phyloP scores from a whole-genome alignment of 805 yeast genomes.

The Pichia scutulata region DNA sequence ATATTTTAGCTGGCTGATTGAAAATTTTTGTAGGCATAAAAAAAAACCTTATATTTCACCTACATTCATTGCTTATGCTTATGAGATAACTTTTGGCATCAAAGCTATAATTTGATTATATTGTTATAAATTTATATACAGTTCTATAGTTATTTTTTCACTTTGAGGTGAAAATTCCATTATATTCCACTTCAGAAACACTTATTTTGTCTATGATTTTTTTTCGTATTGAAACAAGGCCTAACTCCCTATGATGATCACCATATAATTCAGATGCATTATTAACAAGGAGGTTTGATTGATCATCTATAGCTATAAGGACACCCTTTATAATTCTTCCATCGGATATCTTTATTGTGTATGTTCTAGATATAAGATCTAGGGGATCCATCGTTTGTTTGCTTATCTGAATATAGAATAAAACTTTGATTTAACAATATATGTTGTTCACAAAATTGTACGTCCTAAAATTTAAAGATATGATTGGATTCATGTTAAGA shows the following conservation, averaged over 20 bases:
- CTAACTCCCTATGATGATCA: constrained; percentile 32
- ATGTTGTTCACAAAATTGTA: not conserved
- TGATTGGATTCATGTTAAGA: not conserved
- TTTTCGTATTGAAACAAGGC: constrained; percentile 48
- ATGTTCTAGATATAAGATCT: constrained; percentile 29
- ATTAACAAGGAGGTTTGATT: constrained; percentile 34
- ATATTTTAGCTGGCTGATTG: too few species aligned
- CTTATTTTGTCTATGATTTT: constrained; percentile 28
- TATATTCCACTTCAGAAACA: constrained; percentile 20
- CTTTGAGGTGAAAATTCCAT: constrained; percentile 4
- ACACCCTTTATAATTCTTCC: constrained; percentile 31
- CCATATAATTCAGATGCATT: constrained; percentile 29
- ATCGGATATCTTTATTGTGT: constrained; percentile 22
- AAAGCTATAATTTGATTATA: too few species aligned
- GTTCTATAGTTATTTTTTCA: not conserved
- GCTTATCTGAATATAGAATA: not conserved
- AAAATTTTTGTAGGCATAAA: too few species aligned
- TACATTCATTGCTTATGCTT: too few species aligned
- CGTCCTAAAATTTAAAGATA: too few species aligned
- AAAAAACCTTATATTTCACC: too few species aligned
- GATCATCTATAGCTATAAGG: constrained; percentile 38
- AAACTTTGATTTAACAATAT: too few species aligned
- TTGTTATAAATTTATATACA: too few species aligned
- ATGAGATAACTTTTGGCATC: too few species aligned
- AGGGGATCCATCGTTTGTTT: constrained; percentile 13